Evolutionary conservation across 495 filamentous ascomycete species (phyloP), one percentile per base, ranked within the genome.

Genomic region (Neurospora sp.): DNA sequence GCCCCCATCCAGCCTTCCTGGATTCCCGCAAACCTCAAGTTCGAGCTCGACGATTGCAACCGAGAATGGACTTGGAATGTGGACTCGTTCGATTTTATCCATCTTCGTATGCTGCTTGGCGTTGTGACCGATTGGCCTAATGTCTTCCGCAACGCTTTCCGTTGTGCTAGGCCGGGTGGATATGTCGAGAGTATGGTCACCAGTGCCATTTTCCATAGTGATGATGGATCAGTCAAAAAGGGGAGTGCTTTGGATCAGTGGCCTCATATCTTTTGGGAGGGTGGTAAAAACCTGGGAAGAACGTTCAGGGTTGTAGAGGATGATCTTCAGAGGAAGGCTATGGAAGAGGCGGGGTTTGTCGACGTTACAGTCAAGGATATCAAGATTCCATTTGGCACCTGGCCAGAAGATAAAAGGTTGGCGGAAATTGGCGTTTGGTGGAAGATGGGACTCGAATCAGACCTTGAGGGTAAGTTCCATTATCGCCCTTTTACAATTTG

Each of bases 81-180:
- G 20, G 76, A 84, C 41, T 71, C 78, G 68, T 90, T 90, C 74
- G 89, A 90, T 78, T 87, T 87, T 70, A 83, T 90, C 70, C 86
- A 90, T 76, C 81, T 86, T 12, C 83, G 88, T 38, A 72, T 79
- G 4, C 73, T 89, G 22, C 79, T 82, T 59, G 86, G 81, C 44
- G 84, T 82, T 35, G 80, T 90, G 40, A 76, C 76, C 37, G 81
- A 89, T 74, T 90, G 88, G 88, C 77, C 77, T 4, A 78, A 72
- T 31, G 81, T 82, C 3, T 68, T 74, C 38, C 20, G 84, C 84
- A 78, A 82, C 8, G 77, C 73, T 45, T 83, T 75, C 69, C 31
- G 59, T 17, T 71, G 73, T 31, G 53, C 53, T 61, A 65, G 20
- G 22, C 44, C 70, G 4, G 70, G 70, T 59, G 70, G 70, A 8